Base-by-base conservation (phyloP, 2,329 filamentous ascomycete species). In the Coniella vitis region DNA sequence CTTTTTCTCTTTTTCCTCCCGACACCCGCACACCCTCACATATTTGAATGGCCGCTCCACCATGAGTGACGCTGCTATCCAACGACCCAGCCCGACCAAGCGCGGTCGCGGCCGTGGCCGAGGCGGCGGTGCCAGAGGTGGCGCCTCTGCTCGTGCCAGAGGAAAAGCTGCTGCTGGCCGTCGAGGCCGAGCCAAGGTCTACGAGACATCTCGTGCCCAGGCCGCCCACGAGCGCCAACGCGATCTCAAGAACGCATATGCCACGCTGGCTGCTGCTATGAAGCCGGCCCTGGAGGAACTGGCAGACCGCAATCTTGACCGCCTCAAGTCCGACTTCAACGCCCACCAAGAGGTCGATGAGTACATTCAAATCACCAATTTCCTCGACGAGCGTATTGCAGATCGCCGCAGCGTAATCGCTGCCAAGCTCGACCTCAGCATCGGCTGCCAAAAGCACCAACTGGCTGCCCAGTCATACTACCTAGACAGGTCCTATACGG, bases 231-330 rank as follows among this genome's bases (percentile, higher is more conserved):
- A 81, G 61, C 80, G 84, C 47, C 79, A 83, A 61, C 74, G 83
- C 56, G 76, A 84, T 57, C 70, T 87, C 57, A 84, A 84, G 63
- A 78, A 79, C 48, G 72, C 73, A 20, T 87, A 79, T 63, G 74
- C 79, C n/a, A 69, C 75, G 50, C 75, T 87, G 45, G 74, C 79
- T 51, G 75, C 78, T 56, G 72, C 76, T 25, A 65, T 86, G 57
- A 86, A 84, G 63, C 77, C 78, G 14, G 74, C 81, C 9, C 69
- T 86, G 13, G 79, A 81, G 51, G 82, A 86, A 59, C 70, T 88
- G 17, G 81, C 81, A 16, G 76, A 79, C 46, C 73, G 79, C 31
- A 75, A 70, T 45, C 65, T 84, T 50, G 76, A 80, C 42, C 71
- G 75, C 51, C 65, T 86, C 51, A 69, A 79, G 53, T 68, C 74